These are phyloP conservation scores for Silene conica DNA, from an alignment of 148 eudicot genomes.

Conservation along the genomic window DNA sequence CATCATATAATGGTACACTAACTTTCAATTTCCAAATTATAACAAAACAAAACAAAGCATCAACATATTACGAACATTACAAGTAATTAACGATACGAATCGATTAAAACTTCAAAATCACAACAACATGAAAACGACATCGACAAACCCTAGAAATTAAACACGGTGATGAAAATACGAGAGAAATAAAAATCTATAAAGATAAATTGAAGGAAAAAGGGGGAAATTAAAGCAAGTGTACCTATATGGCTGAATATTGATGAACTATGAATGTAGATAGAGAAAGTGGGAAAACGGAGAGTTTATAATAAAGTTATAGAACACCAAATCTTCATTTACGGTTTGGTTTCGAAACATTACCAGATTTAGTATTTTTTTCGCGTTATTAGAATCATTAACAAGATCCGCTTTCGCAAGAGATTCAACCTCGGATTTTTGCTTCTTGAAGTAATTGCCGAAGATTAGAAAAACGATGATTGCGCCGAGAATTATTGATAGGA, in stretches of 20 bases:
- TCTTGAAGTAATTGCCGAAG: no score
- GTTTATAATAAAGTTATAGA: neutral
- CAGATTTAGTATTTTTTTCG: no score
- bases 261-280: neutral
- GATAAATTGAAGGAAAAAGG: neutral
- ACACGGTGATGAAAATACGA: no score
- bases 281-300: neutral
- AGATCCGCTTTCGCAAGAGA: no score
- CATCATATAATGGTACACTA: neutral
- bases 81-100: neutral
- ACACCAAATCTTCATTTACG: neutral
- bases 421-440: no score
- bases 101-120: neutral
- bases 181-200: no score
- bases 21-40: neutral
- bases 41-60: neutral
- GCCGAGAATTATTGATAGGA: no score
- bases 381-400: no score
- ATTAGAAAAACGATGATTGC: no score
- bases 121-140: neutral
- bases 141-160: slow-evolving; percentile 18
- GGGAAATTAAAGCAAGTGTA: neutral
- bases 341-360: no score
- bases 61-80: neutral
- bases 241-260: neutral